phyloP scores from a whole-genome alignment of 257 asterid genomes.

The Solanum sejunctum region DNA sequence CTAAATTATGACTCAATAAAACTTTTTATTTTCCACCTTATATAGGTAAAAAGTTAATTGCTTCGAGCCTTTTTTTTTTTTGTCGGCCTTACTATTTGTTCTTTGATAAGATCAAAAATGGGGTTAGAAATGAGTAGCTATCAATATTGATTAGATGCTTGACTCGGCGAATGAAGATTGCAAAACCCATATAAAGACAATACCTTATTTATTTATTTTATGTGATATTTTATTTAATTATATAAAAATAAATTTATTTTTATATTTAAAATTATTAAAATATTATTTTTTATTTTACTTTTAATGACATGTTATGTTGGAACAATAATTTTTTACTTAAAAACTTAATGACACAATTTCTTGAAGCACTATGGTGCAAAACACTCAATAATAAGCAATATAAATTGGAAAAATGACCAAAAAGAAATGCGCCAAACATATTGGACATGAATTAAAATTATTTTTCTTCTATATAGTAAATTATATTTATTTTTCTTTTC shows the following conservation, averaged over 20 bases:
- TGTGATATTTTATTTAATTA: background rate
- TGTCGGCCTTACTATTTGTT: background rate
- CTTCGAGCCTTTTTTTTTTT: background rate
- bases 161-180: background rate
- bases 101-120: background rate
- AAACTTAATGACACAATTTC: too few relatives aligned
- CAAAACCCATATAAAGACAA: background rate
- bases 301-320: too few relatives aligned
- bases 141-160: background rate
- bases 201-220: background rate
- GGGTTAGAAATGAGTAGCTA: background rate
- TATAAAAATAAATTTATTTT: background rate
- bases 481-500: too few relatives aligned
- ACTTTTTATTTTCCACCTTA: background rate
- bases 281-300: too few relatives aligned
- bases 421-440: too few relatives aligned
- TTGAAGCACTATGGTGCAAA: background rate
- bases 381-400: too few relatives aligned
- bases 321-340: too few relatives aligned
- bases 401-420: too few relatives aligned
- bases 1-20: background rate
- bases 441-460: too few relatives aligned
- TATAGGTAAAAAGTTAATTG: background rate
- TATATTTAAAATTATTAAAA: background rate
- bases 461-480: too few relatives aligned